These are phyloP conservation scores for Rosa multiflora DNA, from an alignment of 306 rosid species.

Conservation along the genomic window DNA sequence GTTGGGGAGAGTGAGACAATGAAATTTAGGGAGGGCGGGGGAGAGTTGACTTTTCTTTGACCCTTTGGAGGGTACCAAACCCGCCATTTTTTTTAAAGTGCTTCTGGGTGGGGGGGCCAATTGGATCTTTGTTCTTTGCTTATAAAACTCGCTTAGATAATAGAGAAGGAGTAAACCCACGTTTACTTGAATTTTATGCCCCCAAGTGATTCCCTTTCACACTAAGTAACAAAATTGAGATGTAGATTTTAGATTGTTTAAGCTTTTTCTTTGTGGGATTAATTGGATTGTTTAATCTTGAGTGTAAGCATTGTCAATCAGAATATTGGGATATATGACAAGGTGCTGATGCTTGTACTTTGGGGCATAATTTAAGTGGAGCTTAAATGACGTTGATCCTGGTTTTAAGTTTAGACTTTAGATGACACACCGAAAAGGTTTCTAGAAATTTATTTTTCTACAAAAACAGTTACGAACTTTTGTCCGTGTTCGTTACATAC, in stretches of 20 bases:
- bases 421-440: neutral
- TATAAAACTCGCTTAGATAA: neutral
- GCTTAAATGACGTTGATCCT: neutral
- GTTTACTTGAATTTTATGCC: neutral
- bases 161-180: neutral
- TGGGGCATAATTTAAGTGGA: neutral
- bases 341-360: neutral
- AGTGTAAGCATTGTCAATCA: neutral
- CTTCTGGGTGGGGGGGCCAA: neutral
- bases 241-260: neutral
- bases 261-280: neutral
- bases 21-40: neutral
- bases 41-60: neutral
- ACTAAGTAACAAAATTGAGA: neutral
- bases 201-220: slow-evolving; percentile 1
- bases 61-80: neutral
- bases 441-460: neutral
- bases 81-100: neutral
- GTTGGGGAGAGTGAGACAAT: neutral
- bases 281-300: neutral
- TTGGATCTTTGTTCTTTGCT: neutral
- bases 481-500: neutral
- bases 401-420: neutral
- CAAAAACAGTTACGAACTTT: neutral
- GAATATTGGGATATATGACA: neutral